Evolutionary conservation across 23 red algal genomes (phyloP), one percentile per base, ranked within the genome.

Genomic region (Pyropia haitanensis): DNA sequence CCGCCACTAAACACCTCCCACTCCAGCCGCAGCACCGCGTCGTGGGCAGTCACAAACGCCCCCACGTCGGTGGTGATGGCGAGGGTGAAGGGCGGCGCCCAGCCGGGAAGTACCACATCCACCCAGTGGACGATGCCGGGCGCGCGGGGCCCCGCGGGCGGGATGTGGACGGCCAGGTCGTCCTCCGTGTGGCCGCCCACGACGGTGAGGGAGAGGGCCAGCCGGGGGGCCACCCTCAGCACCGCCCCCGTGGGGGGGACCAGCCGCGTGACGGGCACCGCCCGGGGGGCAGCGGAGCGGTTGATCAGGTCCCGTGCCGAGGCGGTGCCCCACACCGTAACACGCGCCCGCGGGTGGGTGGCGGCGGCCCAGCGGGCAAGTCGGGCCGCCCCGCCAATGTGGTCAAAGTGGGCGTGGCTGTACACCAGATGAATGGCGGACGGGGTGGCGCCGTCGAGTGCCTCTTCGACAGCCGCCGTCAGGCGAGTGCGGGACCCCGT

Each of bases 351-450:
- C 12, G 75, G 63, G 33, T 46, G 70, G 19, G 19, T 7, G 6
- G 17, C 15, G 19, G 17, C 60, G 27, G 51, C 8, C 28, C 49
- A 80, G 62, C 24, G 44, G 63, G n/a, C 21, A 28, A 80, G 29
- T 20, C 63, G 46, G 3, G 61, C 48, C 9, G 75, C 52, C 30
- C 51, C 75, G 17, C 75, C 75, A 20, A 80, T 80, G 32, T 80
- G 75, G 53, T 80, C 75, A 16, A 59, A 80, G 53, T 80, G 75
- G 3, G 61, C 61, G 51, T 80, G 75, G 19, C 64, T 69, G 26
- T 80, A 80, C 15, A 80, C 53, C 25, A 80, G 46, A 20, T 80
- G 64, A 18, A 80, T 68, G 12, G 27, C 30, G 19, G 49, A 27
- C 4, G 63, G 75, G n/a, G 26, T 21, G 19, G 21, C 60, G 21